Evolutionary conservation across 768 basidiomycete species (phyloP), one percentile per base, ranked within the genome.

Genomic region (Hortiboletus campestris): DNA sequence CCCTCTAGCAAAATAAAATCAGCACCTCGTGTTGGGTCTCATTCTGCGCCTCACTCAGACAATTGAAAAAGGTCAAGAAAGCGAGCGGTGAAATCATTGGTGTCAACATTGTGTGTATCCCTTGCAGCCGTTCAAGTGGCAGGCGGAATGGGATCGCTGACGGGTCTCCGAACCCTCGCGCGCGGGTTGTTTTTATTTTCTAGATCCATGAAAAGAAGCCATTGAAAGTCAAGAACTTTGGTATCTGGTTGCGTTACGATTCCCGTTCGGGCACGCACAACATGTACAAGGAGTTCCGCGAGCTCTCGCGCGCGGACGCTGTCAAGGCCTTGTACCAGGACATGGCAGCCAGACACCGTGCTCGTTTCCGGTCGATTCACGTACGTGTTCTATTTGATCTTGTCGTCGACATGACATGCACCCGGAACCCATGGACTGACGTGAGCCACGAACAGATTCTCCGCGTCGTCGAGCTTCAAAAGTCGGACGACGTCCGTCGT

Each of bases 261-360:
- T 98, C 96, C 51, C 94, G 96, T 67, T 97, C 95, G 49, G 97
- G 97, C 61, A 99, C 97, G 44, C 97, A 98, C 88, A 99, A 99
- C 86, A 96, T 98, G 94, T 97, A 97, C 90, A 95, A 95, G 85
- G 90, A 92, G 76, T 98, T 92, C 89, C 92, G 95, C 70, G 96
- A 98, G 67, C 88, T 99, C 66, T 82, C 82, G 65, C 88, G 97
- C 62, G 88, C 92, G 57, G 95, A 92, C 72, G 96, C 97, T 55
- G 97, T 98, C 73, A 94, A 91, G 83, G 82, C 87, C 66, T 76
- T 98, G 74, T 98, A 98, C 85, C 96, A 98, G 80, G 96, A 98
- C 78, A 98, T 99, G 96, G 93, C 97, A 68, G 94, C 97, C 60
- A 84, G 95, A 64, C 96, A 99, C 77, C 94, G 96, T 78, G 97